Percentiles rank a stretch among this genome's conserved stretches.
Evolutionary conservation across 768 basidiomycete genomes (phyloP).

Genomic region (Pleurotus djamor): DNA sequence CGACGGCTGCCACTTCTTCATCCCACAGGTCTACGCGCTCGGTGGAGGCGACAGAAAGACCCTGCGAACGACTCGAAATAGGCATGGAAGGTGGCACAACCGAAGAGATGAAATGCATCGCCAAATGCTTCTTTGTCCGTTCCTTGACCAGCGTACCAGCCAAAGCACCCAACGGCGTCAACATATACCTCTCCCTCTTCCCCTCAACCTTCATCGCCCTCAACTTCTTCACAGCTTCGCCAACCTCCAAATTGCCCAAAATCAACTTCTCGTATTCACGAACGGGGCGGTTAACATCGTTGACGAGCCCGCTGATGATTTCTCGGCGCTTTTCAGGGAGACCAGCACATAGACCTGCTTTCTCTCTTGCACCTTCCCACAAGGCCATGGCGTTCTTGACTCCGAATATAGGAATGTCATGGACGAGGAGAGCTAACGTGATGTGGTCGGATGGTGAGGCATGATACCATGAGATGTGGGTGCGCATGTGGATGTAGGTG

Average conservation of each 20-base stretch:
- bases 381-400: conserved; percentile 5
- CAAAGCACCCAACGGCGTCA: conserved; percentile 46
- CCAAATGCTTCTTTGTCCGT: conserved; percentile 50
- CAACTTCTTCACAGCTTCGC: conserved; percentile 48
- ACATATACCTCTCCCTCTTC: conserved; percentile 16
- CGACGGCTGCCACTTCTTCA: conserved; percentile 31
- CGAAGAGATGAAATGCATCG: conserved; percentile 47
- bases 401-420: conserved; percentile 26
- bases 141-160: conserved; percentile 49
- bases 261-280: conserved; percentile 56
- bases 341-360: conserved; percentile 3
- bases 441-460: conserved; percentile 45
- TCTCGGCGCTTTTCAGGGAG: conserved; percentile 21
- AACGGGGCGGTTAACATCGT: conserved; percentile 17
- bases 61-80: not conserved
- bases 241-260: conserved; percentile 45
- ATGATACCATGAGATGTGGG: conserved; percentile 33
- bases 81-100: conserved; percentile 18
- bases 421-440: conserved; percentile 51
- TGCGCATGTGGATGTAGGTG: conserved; percentile 52
- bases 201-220: conserved; percentile 9
- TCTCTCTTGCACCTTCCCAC: conserved; percentile 15
- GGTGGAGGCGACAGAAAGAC: not conserved
- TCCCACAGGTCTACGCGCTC: not conserved
- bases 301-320: conserved; percentile 13